Evolutionary conservation across 352 stramenopile genomes (phyloP).

Genomic region (Hyphochytrium catenoides): DNA sequence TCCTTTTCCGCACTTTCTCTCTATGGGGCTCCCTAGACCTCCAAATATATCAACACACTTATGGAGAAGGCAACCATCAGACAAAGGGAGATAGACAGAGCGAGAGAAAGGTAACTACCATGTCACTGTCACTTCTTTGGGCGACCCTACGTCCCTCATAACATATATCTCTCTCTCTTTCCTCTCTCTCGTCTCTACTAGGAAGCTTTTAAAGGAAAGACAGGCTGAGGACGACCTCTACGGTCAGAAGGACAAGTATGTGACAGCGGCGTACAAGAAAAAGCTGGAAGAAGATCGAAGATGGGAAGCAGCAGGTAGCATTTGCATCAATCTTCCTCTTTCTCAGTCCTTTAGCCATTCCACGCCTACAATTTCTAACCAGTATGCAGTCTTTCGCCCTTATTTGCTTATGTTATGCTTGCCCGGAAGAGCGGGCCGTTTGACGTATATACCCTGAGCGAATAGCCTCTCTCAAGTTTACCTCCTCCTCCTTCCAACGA

Average conservation of each 20-base stretch:
- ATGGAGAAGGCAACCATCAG: slow-evolving; percentile 65
- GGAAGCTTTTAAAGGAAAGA: slow-evolving; percentile 46
- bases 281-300: slow-evolving; percentile 66
- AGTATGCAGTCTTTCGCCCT: too few species aligned
- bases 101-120: slow-evolving; percentile 29
- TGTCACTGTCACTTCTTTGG: too few species aligned
- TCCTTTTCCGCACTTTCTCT: too few species aligned
- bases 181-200: neutral
- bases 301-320: slow-evolving; percentile 32
- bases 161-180: neutral
- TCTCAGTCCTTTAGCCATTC: slow-evolving; percentile 5
- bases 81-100: slow-evolving; percentile 61
- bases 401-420: too few species aligned
- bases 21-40: too few species aligned
- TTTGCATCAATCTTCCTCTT: slow-evolving; percentile 7
- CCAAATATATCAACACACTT: slow-evolving; percentile 70
- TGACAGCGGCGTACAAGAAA: slow-evolving; percentile 69
- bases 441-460: too few species aligned
- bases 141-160: too few species aligned
- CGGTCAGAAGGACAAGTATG: slow-evolving; percentile 64
- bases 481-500: too few species aligned
- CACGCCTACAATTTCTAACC: neutral
- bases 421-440: too few species aligned
- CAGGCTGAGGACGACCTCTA: slow-evolving; percentile 47
- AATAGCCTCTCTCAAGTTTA: too few species aligned